phyloP scores from a whole-genome alignment of 192 early-diverging fungal species.

The Backusella luteola region DNA sequence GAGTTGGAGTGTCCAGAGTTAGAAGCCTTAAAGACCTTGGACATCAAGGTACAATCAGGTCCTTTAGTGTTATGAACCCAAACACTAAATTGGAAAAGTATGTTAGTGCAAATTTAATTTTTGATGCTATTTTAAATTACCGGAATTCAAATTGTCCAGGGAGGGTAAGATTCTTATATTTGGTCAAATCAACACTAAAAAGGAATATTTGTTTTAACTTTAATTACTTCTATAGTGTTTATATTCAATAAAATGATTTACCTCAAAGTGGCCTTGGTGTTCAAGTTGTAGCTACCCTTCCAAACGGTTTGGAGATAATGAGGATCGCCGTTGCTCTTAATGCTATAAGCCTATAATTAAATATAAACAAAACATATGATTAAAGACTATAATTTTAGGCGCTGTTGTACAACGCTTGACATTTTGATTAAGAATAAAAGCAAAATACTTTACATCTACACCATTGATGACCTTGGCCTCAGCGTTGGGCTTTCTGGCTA shows the following conservation, averaged over 20 bases:
- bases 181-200: slow-evolving; percentile 31
- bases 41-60: slow-evolving; percentile 37
- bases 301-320: slow-evolving; percentile 31
- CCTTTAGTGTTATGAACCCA: slow-evolving; percentile 31
- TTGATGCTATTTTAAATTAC: slow-evolving; percentile 12
- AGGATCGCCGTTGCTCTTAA: slow-evolving; percentile 23
- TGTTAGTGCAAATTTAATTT: background rate
- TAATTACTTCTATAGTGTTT: background rate
- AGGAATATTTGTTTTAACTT: background rate
- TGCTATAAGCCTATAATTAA: slow-evolving; percentile 22
- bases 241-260: background rate
- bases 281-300: slow-evolving; percentile 33
- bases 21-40: slow-evolving; percentile 34
- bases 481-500: slow-evolving; percentile 31
- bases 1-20: slow-evolving; percentile 23
- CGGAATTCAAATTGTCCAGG: slow-evolving; percentile 39
- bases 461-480: slow-evolving; percentile 30
- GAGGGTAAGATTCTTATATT: slow-evolving; percentile 29
- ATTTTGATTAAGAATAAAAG: background rate
- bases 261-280: slow-evolving; percentile 30
- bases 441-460: slow-evolving; percentile 30
- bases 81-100: slow-evolving; percentile 12
- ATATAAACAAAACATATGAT: background rate
- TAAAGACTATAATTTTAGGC: background rate
- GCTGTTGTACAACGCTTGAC: background rate